Evolutionary conservation across 257 asterid species (phyloP).

Genomic region (Plantago major): DNA sequence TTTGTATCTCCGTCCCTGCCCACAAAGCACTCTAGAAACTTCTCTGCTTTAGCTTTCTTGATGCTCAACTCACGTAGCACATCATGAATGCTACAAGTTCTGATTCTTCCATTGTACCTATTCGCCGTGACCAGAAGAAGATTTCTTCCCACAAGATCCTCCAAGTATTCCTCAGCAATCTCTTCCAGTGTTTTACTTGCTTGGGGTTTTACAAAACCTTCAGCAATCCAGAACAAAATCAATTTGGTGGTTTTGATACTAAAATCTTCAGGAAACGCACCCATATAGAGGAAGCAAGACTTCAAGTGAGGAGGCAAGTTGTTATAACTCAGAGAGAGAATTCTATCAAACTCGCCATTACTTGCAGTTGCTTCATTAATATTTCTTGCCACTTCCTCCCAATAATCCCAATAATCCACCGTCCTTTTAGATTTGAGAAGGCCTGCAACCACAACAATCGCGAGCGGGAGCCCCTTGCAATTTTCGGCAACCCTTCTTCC

Average conservation of each 20-base stretch:
- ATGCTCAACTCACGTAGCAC: slow-evolving; percentile 15
- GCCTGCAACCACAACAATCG: slow-evolving; percentile 15
- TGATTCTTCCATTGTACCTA: not conserved
- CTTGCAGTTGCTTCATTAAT: not conserved
- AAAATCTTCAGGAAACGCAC: slow-evolving; percentile 12
- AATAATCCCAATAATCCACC: not conserved
- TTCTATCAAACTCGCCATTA: not conserved
- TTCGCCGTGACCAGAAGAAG: not conserved
- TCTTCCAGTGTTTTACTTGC: not conserved
- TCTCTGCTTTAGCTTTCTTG: not conserved
- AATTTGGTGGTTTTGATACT: slow-evolving; percentile 7
- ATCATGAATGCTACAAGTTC: slow-evolving; percentile 23
- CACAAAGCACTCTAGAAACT: not conserved
- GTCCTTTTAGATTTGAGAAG: not conserved
- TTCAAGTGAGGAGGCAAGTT: slow-evolving; percentile 23
- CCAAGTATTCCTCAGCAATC: slow-evolving; percentile 9
- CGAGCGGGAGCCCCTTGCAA: not conserved
- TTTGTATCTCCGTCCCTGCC: not conserved
- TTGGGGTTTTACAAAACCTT: slow-evolving; percentile 20
- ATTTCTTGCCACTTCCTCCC: slow-evolving; percentile 11
- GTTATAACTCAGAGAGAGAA: slow-evolving; percentile 20
- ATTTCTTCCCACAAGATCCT: slow-evolving; percentile 18
- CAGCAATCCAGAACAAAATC: slow-evolving; percentile 14
- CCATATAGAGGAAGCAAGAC: no score
- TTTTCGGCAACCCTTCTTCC: not conserved